A percentile compares a stretch with the other conserved stretches of the same genome.
Evolutionary conservation across 257 asterid species (phyloP).

Genomic region (Nicotiana knightiana): DNA sequence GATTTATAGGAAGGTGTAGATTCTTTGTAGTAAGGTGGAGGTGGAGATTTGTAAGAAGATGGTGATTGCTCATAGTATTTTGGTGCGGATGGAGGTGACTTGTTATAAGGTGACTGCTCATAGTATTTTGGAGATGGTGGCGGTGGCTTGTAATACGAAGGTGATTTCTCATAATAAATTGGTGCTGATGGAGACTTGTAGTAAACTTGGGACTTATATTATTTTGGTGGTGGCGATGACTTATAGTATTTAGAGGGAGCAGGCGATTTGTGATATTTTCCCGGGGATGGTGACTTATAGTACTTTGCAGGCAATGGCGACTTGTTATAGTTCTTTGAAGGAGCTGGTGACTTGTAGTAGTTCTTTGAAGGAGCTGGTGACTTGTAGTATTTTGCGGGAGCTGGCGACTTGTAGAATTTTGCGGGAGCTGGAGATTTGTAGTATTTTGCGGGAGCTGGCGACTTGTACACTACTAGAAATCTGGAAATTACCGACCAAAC

Average conservation of each 20-base stretch:
- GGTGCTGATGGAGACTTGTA: not conserved
- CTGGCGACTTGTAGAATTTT: not conserved
- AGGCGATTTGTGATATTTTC: not conserved
- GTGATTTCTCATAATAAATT: not conserved
- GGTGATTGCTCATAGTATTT: not conserved
- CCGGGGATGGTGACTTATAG: not conserved
- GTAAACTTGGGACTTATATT: not conserved
- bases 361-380: no score
- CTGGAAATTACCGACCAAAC: no score
- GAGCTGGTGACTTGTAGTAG: not conserved
- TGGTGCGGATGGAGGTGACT: not conserved
- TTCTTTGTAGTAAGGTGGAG: no score
- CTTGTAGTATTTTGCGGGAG: not conserved
- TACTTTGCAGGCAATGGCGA: not conserved
- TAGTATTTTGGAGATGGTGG: not conserved
- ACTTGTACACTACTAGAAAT: no score
- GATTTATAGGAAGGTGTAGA: no score
- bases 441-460: no score
- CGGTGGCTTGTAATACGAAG: not conserved
- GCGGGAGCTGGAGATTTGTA: not conserved
- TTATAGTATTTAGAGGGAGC: not conserved
- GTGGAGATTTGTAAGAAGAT: no score
- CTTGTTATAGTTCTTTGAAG: not conserved
- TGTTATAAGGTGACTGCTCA: not conserved
- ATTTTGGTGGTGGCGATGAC: not conserved